These are phyloP conservation scores for Petunia axillaris DNA, from an alignment of 257 asterid genomes.

Conservation along the genomic window DNA sequence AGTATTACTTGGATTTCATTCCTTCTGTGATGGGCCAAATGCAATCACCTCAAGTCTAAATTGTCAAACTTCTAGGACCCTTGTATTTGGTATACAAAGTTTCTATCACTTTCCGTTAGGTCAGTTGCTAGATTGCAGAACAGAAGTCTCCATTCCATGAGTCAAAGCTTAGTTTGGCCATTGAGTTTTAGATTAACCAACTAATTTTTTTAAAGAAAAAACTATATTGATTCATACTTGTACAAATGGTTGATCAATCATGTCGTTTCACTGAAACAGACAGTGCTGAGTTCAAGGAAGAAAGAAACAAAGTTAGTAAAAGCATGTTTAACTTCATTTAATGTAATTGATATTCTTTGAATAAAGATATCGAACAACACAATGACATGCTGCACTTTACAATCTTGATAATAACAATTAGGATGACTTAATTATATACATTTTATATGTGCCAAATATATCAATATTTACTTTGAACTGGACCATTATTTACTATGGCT, in stretches of 20 bases:
- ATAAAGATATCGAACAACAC: neutral
- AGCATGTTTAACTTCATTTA: neutral
- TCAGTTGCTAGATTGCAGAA: neutral
- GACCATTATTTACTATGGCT: neutral
- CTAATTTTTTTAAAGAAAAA: neutral
- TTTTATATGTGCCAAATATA: neutral
- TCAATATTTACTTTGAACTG: neutral
- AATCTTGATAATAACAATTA: neutral
- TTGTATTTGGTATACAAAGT: neutral
- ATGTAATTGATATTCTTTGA: neutral
- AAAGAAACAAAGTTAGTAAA: neutral
- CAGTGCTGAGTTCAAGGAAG: neutral
- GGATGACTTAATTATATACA: neutral
- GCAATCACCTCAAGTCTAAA: neutral
- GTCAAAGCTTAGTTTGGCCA: neutral
- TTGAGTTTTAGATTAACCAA: neutral
- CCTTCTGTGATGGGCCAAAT: neutral
- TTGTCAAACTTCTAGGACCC: neutral
- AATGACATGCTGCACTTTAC: neutral
- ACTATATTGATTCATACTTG: neutral
- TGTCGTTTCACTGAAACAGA: neutral
- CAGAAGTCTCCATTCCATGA: neutral
- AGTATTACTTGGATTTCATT: neutral
- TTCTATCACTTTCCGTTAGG: neutral
- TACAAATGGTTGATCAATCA: neutral